phyloP scores from a whole-genome alignment of 768 basidiomycete genomes.

The Xerocomellus chrysenteron region DNA sequence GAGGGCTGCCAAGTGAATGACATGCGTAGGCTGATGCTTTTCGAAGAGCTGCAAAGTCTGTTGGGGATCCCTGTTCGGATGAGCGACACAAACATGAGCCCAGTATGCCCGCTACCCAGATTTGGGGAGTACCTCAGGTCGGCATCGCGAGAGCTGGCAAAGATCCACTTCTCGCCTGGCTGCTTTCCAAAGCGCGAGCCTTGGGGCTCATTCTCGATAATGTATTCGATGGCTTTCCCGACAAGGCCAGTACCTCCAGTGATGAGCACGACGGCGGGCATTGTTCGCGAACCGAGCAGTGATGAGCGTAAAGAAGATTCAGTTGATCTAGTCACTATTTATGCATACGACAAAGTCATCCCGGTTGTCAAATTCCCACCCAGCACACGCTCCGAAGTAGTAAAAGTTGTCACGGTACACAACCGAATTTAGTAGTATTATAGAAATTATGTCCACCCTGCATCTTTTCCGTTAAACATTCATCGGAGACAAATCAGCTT shows the following conservation, averaged over 20 bases:
- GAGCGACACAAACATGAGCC: slow-evolving; percentile 4
- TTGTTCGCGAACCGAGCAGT: slow-evolving; percentile 7
- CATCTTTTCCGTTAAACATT: too few species aligned
- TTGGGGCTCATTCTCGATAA: slow-evolving; percentile 75
- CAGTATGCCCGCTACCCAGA: not conserved
- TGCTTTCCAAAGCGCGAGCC: slow-evolving; percentile 78
- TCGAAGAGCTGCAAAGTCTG: slow-evolving; percentile 76
- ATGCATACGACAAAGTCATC: too few species aligned
- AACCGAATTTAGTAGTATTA: too few species aligned
- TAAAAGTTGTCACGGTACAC: too few species aligned
- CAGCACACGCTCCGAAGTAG: not conserved
- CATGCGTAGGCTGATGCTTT: slow-evolving; percentile 92
- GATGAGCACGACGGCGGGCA: slow-evolving; percentile 62
- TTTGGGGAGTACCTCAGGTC: slow-evolving; percentile 70
- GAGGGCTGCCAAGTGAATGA: slow-evolving; percentile 93
- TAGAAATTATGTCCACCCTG: too few species aligned
- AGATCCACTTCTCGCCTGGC: slow-evolving; percentile 83
- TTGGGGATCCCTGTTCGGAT: slow-evolving; percentile 54
- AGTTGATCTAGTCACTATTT: not conserved
- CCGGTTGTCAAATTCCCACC: slow-evolving; percentile 18
- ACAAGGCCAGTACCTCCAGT: slow-evolving; percentile 87
- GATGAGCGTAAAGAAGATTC: not conserved
- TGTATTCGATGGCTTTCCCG: slow-evolving; percentile 76
- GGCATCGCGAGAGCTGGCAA: slow-evolving; percentile 72
- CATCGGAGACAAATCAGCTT: too few species aligned